Base-by-base conservation (phyloP, 257 asterid genomes). In the Nicotiana knightiana region DNA sequence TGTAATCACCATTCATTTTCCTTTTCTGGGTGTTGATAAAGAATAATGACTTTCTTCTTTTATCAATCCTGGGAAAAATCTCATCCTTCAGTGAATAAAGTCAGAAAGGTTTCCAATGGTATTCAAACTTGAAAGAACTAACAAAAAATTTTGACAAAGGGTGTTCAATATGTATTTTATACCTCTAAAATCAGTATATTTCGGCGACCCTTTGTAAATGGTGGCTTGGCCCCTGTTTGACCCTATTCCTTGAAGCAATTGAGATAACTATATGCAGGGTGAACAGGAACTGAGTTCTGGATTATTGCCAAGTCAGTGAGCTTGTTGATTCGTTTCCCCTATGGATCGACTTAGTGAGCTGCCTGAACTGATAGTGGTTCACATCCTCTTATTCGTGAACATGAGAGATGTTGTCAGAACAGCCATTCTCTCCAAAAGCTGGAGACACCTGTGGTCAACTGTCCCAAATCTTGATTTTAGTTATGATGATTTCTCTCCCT, bases 261-360 rank as follows among this genome's bases (percentile, higher is more conserved):
- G 16, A 9, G 33, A 24, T 62, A 59, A 59, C 32, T 59, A 0
- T 9, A 59, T 59, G 13, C 15, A 59, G 66, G 51, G 73, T 18
- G 32, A n/a, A 43, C 0, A 43, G 11, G 11, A 43, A 43, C 1
- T 2, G 51, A 43, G 1, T 43, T 43, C 12, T 43, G 67, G 28
- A 58, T 58, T 58, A 43, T 61, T 61, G 67, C 32, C 67, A 61
- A 61, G 24, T 9, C 11, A 21, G 35, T 24, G 32, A 58, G 26
- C 26, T 58, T 58, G 28, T 63, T 63, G 3, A 63, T 28, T 63
- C 18, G 18, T 63, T 26, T 11, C n/a, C 70, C 10, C 15, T 64
- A 79, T 79, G 82, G 82, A 79, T 79, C 48, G 82, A 28, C 37
- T 79, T 33, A 79, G 76, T n/a, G 28, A 43, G 33, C 67, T 79